Conservation (phyloP, 208 protist genomes). For the Chromosphaera perkinsii region DNA sequence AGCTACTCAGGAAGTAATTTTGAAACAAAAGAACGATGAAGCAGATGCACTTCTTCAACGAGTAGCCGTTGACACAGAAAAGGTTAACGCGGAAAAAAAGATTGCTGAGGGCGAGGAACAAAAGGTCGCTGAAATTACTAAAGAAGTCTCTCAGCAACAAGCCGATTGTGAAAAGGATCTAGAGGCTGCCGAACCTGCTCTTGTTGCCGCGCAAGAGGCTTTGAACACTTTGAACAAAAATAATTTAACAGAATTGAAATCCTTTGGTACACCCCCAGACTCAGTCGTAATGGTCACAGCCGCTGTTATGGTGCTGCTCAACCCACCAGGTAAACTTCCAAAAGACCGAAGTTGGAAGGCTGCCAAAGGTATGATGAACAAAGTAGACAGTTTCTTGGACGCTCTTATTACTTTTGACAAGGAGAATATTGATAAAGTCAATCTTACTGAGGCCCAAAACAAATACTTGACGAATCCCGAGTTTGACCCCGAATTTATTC, state of each 20-base stretch:
- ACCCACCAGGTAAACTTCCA: too few species aligned
- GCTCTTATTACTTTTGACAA: too few species aligned
- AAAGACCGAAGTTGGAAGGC: too few species aligned
- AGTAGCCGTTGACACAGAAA: constrained; percentile 83
- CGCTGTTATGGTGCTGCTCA: too few species aligned
- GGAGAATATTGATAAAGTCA: too few species aligned
- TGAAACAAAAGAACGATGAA: constrained; percentile 84
- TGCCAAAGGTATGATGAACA: too few species aligned
- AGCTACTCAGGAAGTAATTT: constrained; percentile 53
- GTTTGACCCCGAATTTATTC: too few species aligned
- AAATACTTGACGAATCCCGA: too few species aligned
- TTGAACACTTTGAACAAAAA: constrained; percentile 94
- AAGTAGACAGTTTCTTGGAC: too few species aligned
- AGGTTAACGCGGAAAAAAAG: constrained; percentile 85
- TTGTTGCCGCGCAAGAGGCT: constrained; percentile 75
- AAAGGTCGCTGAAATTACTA: constrained; percentile 57
- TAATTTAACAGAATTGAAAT: constrained; percentile 91
- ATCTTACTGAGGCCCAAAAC: too few species aligned
- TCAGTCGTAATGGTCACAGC: constrained; percentile 59
- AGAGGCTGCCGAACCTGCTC: constrained; percentile 27
- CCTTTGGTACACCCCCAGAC: constrained; percentile 85
- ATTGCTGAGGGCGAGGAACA: constrained; percentile 85
- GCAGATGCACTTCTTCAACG: constrained; percentile 84
- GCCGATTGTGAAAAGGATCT: constrained; percentile 23
- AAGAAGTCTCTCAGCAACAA: constrained; percentile 11